A percentile compares a stretch with the other conserved stretches of the same genome.
Evolutionary conservation across 2,329 filamentous ascomycete genomes (phyloP).

Genomic region (Torrubiella hemipterigena): DNA sequence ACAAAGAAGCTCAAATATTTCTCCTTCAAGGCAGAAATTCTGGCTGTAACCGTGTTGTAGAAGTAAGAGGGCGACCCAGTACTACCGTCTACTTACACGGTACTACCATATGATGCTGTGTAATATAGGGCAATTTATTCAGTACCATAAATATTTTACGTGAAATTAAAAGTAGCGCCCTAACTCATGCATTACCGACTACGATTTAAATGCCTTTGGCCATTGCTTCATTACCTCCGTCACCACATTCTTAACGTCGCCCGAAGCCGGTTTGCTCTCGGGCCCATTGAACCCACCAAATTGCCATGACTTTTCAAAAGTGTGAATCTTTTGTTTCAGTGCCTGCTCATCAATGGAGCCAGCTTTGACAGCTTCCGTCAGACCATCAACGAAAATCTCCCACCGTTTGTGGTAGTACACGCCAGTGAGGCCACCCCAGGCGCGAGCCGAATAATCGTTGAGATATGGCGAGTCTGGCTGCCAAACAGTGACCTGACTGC

Average conservation of each 20-base stretch:
- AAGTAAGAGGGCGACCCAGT: too few species aligned
- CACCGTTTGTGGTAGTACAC: background rate
- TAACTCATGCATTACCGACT: too few species aligned
- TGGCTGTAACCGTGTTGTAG: too few species aligned
- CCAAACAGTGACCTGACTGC: background rate
- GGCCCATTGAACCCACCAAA: background rate
- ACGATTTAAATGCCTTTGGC: background rate
- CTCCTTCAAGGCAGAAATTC: too few species aligned
- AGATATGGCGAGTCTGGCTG: background rate
- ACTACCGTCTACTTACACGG: too few species aligned
- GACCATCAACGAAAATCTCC: background rate
- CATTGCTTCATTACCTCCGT: background rate
- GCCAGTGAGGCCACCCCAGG: background rate
- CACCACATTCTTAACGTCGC: background rate
- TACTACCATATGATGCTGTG: too few species aligned
- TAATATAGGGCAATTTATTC: too few species aligned
- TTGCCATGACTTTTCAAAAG: background rate
- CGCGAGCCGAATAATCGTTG: background rate
- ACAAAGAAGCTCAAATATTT: too few species aligned
- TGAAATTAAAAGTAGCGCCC: too few species aligned
- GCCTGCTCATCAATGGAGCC: background rate
- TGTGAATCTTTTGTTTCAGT: background rate
- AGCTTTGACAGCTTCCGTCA: background rate
- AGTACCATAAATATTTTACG: too few species aligned
- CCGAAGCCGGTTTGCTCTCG: background rate